A percentile compares a stretch with the other conserved stretches of the same genome.
phyloP scores from a whole-genome alignment of 441 rosid genomes.

The Bruguiera hainesii region DNA sequence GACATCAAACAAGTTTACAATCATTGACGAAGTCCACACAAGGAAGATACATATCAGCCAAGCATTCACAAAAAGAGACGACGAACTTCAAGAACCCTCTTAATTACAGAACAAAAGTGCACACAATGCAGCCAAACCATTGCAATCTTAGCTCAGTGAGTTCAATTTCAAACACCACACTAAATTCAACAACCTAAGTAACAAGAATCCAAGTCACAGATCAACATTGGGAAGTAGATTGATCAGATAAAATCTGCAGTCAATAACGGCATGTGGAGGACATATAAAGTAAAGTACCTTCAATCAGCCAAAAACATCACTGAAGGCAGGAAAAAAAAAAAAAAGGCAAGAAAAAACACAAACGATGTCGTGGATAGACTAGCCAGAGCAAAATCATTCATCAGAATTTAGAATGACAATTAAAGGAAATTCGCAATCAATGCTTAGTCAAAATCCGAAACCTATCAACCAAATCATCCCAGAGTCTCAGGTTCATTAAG shows the following conservation, averaged over 20 bases:
- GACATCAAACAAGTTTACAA: not conserved
- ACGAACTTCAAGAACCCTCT: not conserved
- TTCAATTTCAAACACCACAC: not conserved
- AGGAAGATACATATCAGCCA: not conserved
- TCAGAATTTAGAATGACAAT: conserved; percentile 14
- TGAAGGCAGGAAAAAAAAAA: not conserved
- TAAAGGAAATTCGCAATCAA: conserved; percentile 11
- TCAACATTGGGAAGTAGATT: not conserved
- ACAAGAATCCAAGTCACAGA: conserved; percentile 1
- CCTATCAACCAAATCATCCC: not conserved
- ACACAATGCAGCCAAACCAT: not conserved
- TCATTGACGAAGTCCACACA: not conserved
- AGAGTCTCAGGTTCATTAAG: not conserved
- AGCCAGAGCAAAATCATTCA: conserved; percentile 16
- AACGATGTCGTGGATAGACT: no score
- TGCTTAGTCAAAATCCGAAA: conserved; percentile 11
- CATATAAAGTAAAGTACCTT: not conserved
- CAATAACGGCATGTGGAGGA: conserved; percentile 2
- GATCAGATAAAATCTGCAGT: no score
- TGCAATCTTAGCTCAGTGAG: not conserved
- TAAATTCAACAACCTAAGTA: not conserved
- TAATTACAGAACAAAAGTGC: not conserved
- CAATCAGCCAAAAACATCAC: not conserved
- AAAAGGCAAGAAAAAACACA: not conserved
- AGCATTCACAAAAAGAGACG: not conserved